Percentiles rank a stretch among this genome's conserved stretches.
Evolutionary conservation across 164 flowering plant species (phyloP).

Genomic region (Saururus chinensis): DNA sequence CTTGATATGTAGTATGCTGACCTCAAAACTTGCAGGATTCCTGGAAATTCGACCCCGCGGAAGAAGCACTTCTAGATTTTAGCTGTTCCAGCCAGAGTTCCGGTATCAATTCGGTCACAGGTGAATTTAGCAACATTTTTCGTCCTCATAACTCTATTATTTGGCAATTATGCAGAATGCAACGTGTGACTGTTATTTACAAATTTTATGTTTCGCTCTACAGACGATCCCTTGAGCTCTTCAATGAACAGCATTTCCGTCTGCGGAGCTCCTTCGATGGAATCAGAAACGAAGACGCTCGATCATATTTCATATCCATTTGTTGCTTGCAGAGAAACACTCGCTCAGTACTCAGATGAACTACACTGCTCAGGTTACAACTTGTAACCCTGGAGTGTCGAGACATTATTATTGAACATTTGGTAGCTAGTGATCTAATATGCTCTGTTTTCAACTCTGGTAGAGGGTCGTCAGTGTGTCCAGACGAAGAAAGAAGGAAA

Average conservation of each 20-base stretch:
- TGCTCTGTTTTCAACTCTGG: background rate
- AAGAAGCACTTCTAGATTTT: constrained; percentile 7
- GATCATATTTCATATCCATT: constrained; percentile 4
- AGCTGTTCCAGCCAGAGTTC: constrained; percentile 1
- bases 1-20: background rate
- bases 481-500: background rate
- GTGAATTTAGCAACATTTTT: background rate
- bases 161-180: background rate
- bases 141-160: background rate
- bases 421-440: background rate
- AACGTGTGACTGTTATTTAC: background rate
- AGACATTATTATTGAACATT: too few relatives aligned
- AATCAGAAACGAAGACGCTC: background rate
- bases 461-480: background rate
- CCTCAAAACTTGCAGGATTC: constrained; percentile 7
- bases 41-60: background rate
- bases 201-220: background rate
- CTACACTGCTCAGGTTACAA: background rate
- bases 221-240: constrained; percentile 9
- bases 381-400: background rate
- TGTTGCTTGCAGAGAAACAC: background rate
- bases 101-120: constrained; percentile 4
- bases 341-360: background rate
- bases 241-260: background rate
- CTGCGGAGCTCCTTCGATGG: background rate